Conservation (phyloP, 768 basidiomycete species). For the Tulasnella sp. region DNA sequence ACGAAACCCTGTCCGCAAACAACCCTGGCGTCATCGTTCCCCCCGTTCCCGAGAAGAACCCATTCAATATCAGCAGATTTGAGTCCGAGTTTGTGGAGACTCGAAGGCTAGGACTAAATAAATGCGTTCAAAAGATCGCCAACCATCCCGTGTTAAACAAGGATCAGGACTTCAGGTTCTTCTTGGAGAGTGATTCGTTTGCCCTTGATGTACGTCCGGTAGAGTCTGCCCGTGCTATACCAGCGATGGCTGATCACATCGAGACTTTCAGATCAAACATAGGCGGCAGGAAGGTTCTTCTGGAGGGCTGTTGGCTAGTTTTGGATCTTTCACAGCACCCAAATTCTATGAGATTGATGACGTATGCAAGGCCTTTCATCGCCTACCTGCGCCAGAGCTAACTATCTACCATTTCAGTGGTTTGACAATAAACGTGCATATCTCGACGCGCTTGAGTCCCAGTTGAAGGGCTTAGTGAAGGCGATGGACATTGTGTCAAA, state of each 20-base stretch:
- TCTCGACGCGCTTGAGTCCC: slow-evolving; percentile 85
- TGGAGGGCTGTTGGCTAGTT: slow-evolving; percentile 76
- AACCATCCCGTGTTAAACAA: slow-evolving; percentile 86
- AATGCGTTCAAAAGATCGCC: slow-evolving; percentile 88
- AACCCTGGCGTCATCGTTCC: slow-evolving; percentile 98
- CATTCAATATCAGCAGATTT: slow-evolving; percentile 73
- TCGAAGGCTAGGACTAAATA: slow-evolving; percentile 75
- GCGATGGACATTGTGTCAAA: slow-evolving; percentile 82
- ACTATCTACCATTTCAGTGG: slow-evolving; percentile 56
- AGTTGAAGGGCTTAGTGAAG: slow-evolving; percentile 80
- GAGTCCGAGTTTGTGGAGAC: slow-evolving; percentile 88
- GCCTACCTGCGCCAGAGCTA: neutral
- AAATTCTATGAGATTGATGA: slow-evolving; percentile 88
- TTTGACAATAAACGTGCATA: slow-evolving; percentile 83
- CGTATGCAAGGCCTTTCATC: slow-evolving; percentile 40
- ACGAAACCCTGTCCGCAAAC: slow-evolving; percentile 78
- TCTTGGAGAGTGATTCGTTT: slow-evolving; percentile 92
- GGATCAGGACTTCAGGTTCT: slow-evolving; percentile 82
- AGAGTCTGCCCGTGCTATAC: neutral
- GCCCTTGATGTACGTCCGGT: slow-evolving; percentile 69
- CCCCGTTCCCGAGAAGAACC: slow-evolving; percentile 91
- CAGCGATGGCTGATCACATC: neutral
- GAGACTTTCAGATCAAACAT: slow-evolving; percentile 68
- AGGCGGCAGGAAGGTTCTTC: slow-evolving; percentile 69
- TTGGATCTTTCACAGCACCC: slow-evolving; percentile 74